Base-by-base conservation (phyloP, 192 early-diverging fungal genomes). In the Diversispora eburnea region DNA sequence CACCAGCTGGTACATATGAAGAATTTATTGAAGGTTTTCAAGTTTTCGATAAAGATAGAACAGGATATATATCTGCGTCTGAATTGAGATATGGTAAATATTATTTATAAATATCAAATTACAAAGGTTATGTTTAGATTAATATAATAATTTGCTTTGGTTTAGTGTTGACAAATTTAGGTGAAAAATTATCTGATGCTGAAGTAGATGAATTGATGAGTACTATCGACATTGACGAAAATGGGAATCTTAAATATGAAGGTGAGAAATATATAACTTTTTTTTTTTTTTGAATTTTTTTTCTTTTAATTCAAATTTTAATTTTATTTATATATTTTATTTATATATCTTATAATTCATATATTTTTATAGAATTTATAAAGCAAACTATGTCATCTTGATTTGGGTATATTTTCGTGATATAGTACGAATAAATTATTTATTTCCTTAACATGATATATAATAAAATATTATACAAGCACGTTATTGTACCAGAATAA, bases 21-120 rank as follows among this genome's bases (percentile, higher is more conserved):
- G 92, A 92, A 80, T 91, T 93, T 75, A 86, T 91, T 57, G 89
- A 93, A 65, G 92, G 91, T 3, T 94, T 94, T 87, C 89, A 93
- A 79, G 91, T 94, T 39, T 93, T 94, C 86, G 92, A 94, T 82
- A 91, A 91, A 82, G 89, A 94, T 33, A 83, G 85, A 72, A 85
- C 85, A 70, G 91, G 91, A 10, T 91, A 83, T 66, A 94, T 94
- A 64, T 84, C 90, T 51, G 86, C 83, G 17, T 89, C 86, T 59
- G 92, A 94, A 77, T 84, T 94, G 19, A 89, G 91, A 55, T 92
- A 91, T 82, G 87, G 87, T 88, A 76, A 73, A 70, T 76, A 65
- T 57, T 13, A 33, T 19, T 43, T 57, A 74, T 45, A 47, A 66
- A 70, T 12, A 33, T 12, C 19, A 61, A 33, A 49, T 48, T 67